Conservation (phyloP, 2,329 filamentous ascomycete species). For the Lachnellula cervina region DNA sequence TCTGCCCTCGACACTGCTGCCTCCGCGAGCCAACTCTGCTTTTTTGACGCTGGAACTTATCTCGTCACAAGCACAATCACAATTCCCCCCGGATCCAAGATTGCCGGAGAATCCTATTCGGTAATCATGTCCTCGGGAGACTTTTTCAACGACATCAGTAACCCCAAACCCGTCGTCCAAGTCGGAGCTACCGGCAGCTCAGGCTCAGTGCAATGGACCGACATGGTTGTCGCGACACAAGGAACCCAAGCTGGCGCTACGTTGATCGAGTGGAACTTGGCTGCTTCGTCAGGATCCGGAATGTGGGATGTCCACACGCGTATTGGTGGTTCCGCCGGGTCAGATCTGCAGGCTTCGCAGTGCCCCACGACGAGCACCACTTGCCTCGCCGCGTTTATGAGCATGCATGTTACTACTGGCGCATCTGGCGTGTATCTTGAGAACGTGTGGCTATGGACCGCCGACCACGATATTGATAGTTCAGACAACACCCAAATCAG, state of each 20-base stretch:
- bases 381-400: constrained; percentile 34
- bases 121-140: constrained; percentile 35
- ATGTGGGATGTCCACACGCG: constrained; percentile 44
- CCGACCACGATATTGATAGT: constrained; percentile 36
- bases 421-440: constrained; percentile 42
- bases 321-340: constrained; percentile 45
- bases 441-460: constrained; percentile 43
- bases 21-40: constrained; percentile 45
- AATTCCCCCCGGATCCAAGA: constrained; percentile 39
- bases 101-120: constrained; percentile 41
- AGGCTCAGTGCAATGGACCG: constrained; percentile 57
- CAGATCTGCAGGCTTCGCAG: constrained; percentile 44
- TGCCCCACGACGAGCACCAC: constrained; percentile 52
- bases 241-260: constrained; percentile 55
- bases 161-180: constrained; percentile 44
- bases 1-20: constrained; percentile 48
- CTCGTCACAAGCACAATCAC: constrained; percentile 43
- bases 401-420: constrained; percentile 31
- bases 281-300: constrained; percentile 46
- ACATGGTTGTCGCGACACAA: constrained; percentile 49
- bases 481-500: constrained; percentile 50
- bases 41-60: constrained; percentile 54
- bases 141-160: constrained; percentile 39
- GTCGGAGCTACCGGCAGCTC: constrained; percentile 53
- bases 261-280: constrained; percentile 62